A percentile compares a stretch with the other conserved stretches of the same genome.
phyloP scores from a whole-genome alignment of 768 basidiomycete species.

The Mycena filopes region DNA sequence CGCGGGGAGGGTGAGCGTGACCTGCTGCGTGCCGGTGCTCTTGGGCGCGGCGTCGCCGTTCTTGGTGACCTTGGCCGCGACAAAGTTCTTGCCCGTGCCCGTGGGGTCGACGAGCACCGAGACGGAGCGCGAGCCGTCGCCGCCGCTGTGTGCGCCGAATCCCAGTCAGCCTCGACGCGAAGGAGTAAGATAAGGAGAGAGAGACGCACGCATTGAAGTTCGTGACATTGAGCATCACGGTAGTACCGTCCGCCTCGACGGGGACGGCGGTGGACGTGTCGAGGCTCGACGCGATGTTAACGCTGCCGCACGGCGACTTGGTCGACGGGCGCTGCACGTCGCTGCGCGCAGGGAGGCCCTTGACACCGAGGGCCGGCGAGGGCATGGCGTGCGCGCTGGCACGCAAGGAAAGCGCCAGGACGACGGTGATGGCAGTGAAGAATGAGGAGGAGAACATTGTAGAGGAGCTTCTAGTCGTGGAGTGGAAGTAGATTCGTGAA shows the following conservation, averaged over 20 bases:
- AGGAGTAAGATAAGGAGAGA: background rate
- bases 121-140: conserved; percentile 29
- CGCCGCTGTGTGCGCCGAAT: conserved; percentile 9
- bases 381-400: conserved; percentile 27
- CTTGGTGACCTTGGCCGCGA: conserved; percentile 22
- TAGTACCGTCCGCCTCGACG: conserved; percentile 14
- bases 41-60: conserved; percentile 21
- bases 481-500: conserved; percentile 6
- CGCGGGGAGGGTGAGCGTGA: conserved; percentile 42
- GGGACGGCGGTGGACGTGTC: conserved; percentile 24
- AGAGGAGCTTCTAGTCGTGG: background rate
- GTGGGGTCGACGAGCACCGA: conserved; percentile 23
- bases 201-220: conserved; percentile 27
- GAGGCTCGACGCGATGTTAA: conserved; percentile 26
- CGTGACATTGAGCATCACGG: conserved; percentile 25
- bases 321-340: conserved; percentile 24
- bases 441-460: conserved; percentile 21
- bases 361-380: conserved; percentile 25
- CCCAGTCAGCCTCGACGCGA: background rate
- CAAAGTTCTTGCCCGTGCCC: conserved; percentile 24
- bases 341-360: conserved; percentile 13
- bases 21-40: conserved; percentile 31
- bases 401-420: conserved; percentile 11
- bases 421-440: conserved; percentile 7
- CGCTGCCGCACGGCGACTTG: conserved; percentile 16